Evolutionary conservation across 805 yeast genomes (phyloP), one percentile per base, ranked within the genome.

Genomic region (Wickerhamomyces pijperi): DNA sequence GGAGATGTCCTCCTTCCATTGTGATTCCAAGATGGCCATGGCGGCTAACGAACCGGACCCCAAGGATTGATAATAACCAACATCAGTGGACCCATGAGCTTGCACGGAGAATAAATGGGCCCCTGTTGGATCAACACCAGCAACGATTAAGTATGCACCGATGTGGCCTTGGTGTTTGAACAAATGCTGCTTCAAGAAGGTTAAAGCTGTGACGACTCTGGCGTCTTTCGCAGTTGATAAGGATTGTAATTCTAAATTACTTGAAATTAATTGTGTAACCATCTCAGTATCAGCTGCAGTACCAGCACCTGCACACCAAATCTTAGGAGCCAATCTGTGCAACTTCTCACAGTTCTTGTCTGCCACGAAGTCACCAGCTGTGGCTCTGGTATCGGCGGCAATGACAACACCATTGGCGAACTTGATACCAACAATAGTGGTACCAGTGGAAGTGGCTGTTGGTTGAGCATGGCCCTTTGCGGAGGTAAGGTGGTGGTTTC

Each of bases 261-360:
- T 84, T 29, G 86, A 76, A 49, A 87, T 87, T 55, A 92, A 70
- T 60, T 87, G 95, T 5, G 98, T 92, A 32, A 92, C 97, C 78
- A 87, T 86, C 60, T 92, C 97, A 12, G 97, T 92, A 59, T 92
- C 98, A 7, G 98, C 97, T 23, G 98, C 98, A n/a, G 98, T 92
- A 61, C 98, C 98, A 3, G 98, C 98, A 54, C 98, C 98, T 38
- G 98, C 98, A 77, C 98, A 90, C 97, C 97, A 90, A 58, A 88
- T 87, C 55, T 72, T 74, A 9, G 97, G 95, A 6, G 95, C 74
- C 47, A 88, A 70, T 50, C 94, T 67, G 64, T 90, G 97, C 47
- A 92, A 70, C 63, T 90, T 90, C 56, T 87, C 96, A 70, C 97
- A 88, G 67, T 92, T 92, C 68, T 92, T 92, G 65, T 92, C 97